Evolutionary conservation across 2,329 filamentous ascomycete species (phyloP).

Genomic region (Massarina eburnea): DNA sequence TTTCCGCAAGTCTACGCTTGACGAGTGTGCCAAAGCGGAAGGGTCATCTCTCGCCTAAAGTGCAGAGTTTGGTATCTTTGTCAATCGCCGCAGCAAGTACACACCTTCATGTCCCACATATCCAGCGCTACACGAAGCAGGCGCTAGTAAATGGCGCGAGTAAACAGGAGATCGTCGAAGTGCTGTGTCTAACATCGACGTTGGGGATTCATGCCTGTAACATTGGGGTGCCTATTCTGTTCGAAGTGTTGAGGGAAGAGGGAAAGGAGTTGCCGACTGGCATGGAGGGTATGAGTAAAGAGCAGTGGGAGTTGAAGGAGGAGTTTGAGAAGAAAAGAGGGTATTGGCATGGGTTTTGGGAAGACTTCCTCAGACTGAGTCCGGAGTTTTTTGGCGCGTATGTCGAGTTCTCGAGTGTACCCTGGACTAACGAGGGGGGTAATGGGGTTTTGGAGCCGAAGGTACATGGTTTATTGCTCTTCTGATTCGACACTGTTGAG

Average conservation of each 20-base stretch:
- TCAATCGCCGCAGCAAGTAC: slow-evolving; percentile 49
- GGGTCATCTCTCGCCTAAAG: slow-evolving; percentile 43
- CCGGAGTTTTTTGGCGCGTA: slow-evolving; percentile 54
- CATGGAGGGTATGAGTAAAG: slow-evolving; percentile 38
- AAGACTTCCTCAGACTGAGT: slow-evolving; percentile 47
- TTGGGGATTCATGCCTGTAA: slow-evolving; percentile 53
- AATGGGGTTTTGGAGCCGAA: slow-evolving; percentile 47
- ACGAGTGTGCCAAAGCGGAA: slow-evolving; percentile 32
- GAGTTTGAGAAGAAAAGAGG: slow-evolving; percentile 51
- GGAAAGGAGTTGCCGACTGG: slow-evolving; percentile 34
- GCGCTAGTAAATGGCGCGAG: slow-evolving; percentile 47
- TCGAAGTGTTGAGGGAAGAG: slow-evolving; percentile 51
- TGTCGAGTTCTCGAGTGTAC: slow-evolving; percentile 49
- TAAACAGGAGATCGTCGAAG: slow-evolving; percentile 49
- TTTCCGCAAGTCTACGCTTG: slow-evolving; percentile 29
- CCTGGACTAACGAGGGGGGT: slow-evolving; percentile 40
- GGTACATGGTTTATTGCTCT: slow-evolving; percentile 22
- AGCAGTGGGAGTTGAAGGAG: slow-evolving; percentile 42
- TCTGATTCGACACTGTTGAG: background rate
- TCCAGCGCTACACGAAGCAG: slow-evolving; percentile 44
- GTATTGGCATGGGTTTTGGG: slow-evolving; percentile 52
- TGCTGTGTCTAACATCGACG: slow-evolving; percentile 47
- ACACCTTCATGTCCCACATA: slow-evolving; percentile 49
- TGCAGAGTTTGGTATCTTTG: slow-evolving; percentile 48
- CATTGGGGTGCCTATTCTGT: slow-evolving; percentile 50